Conservation (phyloP, 495 filamentous ascomycete genomes). For the Mytilinidion resinicola region DNA sequence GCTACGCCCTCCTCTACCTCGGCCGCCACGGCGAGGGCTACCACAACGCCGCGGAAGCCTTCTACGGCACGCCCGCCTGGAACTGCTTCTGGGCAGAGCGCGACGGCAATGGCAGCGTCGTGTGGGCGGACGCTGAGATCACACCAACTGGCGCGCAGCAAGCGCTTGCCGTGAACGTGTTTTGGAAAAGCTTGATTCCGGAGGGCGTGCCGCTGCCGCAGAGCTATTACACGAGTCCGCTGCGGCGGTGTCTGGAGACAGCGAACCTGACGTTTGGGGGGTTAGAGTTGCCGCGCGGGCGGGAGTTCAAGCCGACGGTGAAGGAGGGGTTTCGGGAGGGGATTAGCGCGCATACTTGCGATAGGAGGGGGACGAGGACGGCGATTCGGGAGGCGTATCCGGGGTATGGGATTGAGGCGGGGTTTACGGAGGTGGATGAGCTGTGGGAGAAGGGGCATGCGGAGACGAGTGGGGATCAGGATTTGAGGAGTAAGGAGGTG, state of each 20-base stretch:
- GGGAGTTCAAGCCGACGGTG: conserved; percentile 55
- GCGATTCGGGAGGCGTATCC: conserved; percentile 56
- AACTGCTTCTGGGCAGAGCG: conserved; percentile 67
- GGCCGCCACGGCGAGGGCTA: conserved; percentile 37
- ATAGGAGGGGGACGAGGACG: conserved; percentile 53
- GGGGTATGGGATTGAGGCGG: conserved; percentile 52
- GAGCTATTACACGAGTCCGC: conserved; percentile 61
- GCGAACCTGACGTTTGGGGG: conserved; percentile 54
- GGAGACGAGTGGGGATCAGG: conserved; percentile 43
- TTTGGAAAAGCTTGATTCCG: conserved; percentile 54
- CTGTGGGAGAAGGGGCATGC: conserved; percentile 30
- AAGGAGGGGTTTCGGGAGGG: conserved; percentile 67
- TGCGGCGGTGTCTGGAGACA: conserved; percentile 62
- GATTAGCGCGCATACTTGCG: conserved; percentile 73
- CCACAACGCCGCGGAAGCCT: conserved; percentile 35
- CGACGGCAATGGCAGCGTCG: conserved; percentile 57
- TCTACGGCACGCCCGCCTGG: conserved; percentile 35
- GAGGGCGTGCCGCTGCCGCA: conserved; percentile 57
- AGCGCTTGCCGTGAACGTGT: conserved; percentile 54
- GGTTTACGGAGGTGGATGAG: conserved; percentile 45
- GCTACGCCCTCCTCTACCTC: conserved; percentile 32
- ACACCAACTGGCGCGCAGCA: conserved; percentile 55
- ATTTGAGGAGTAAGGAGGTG: conserved; percentile 46
- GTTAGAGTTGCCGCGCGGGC: conserved; percentile 44
- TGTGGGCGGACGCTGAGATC: conserved; percentile 66